Conservation (phyloP, 495 filamentous ascomycete species). For the Lasiosphaeria miniovina region DNA sequence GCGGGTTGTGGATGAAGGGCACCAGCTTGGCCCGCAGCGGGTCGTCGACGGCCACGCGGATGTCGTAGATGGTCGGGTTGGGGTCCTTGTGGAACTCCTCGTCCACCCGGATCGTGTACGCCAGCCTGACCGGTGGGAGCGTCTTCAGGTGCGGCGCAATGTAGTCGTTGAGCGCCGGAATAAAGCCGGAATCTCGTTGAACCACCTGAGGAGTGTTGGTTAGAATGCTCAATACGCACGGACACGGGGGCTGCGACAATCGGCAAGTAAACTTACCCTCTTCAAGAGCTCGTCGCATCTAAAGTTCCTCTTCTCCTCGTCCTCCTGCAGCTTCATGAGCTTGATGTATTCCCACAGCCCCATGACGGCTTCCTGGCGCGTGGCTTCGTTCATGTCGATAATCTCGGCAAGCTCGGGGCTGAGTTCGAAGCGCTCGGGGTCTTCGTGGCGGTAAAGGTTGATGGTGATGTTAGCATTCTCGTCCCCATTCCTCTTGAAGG, state of each 20-base stretch:
- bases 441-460: conserved; percentile 81
- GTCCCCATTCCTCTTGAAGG: conserved; percentile 87
- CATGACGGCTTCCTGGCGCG: conserved; percentile 78
- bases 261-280: conserved; percentile 49
- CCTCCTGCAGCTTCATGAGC: conserved; percentile 80
- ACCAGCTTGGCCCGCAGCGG: conserved; percentile 68
- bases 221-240: background rate
- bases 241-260: too few relatives aligned
- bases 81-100: conserved; percentile 68
- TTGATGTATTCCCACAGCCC: conserved; percentile 95
- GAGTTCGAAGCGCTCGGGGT: conserved; percentile 76
- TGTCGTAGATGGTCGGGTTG: conserved; percentile 78
- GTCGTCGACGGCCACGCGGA: conserved; percentile 81
- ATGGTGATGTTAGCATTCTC: conserved; percentile 90
- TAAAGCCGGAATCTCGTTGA: conserved; percentile 71
- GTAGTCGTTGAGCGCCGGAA: conserved; percentile 80
- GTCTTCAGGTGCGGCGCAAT: conserved; percentile 71
- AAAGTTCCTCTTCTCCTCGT: conserved; percentile 88
- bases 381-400: conserved; percentile 82
- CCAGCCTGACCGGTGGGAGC: conserved; percentile 77
- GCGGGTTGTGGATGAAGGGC: conserved; percentile 54
- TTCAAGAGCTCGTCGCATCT: conserved; percentile 80
- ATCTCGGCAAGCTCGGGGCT: conserved; percentile 76
- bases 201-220: conserved; percentile 61
- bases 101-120: conserved; percentile 93